Evolutionary conservation across 176 grass and related monocot species (phyloP).

Genomic region (Lolium multiflorum): DNA sequence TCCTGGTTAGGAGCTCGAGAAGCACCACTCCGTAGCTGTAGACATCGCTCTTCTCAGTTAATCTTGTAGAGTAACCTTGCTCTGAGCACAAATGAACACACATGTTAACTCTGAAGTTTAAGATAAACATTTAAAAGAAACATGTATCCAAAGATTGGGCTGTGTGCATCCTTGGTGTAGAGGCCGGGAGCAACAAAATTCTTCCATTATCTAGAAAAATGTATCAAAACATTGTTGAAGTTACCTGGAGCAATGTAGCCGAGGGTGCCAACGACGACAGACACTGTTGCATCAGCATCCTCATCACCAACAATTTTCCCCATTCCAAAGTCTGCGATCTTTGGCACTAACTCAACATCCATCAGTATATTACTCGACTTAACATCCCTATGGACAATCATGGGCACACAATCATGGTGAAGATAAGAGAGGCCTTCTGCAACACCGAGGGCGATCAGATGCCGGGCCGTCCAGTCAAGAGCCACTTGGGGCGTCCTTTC

Average conservation of each 20-base stretch:
- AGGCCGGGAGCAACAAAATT: background rate
- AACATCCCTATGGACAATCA: conserved; percentile 69
- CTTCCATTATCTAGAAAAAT: background rate
- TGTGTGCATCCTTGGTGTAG: too few species aligned
- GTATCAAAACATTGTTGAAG: background rate
- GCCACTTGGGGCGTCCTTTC: conserved; percentile 41
- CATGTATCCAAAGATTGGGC: background rate
- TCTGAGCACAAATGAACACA: conserved; percentile 40
- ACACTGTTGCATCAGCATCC: conserved; percentile 45
- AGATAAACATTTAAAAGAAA: background rate
- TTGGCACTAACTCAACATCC: conserved; percentile 61
- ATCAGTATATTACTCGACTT: conserved; percentile 72
- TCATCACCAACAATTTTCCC: conserved; percentile 49
- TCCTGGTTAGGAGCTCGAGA: conserved; percentile 72
- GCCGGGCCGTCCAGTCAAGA: conserved; percentile 45
- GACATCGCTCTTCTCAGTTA: conserved; percentile 70
- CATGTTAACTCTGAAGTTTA: background rate
- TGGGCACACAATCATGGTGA: conserved; percentile 72
- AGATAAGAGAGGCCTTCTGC: conserved; percentile 67
- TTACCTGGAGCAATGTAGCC: conserved; percentile 84
- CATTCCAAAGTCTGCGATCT: conserved; percentile 69
- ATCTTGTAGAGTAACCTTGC: conserved; percentile 55
- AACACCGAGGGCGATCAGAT: conserved; percentile 46
- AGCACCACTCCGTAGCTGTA: conserved; percentile 80
- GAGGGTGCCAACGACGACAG: conserved; percentile 62